phyloP scores from a whole-genome alignment of 106 monocot species.

The Hemerocallis citrina region DNA sequence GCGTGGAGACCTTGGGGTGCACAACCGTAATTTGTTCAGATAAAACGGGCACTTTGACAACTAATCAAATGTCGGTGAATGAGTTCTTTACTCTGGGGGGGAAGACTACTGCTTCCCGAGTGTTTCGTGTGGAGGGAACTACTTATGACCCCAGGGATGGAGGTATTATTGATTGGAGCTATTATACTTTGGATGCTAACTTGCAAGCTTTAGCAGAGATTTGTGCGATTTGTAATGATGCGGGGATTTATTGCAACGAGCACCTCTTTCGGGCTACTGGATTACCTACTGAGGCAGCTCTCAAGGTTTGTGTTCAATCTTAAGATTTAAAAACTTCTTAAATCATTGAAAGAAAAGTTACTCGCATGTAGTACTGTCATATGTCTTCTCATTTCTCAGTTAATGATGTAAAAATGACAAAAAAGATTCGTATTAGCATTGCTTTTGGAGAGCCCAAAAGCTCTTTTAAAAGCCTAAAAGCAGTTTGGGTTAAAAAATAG shows the following conservation, averaged over 20 bases:
- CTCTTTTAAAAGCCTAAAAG: too few species aligned
- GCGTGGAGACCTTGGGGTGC: conserved; percentile 84
- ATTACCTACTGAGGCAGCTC: conserved; percentile 80
- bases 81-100: conserved; percentile 64
- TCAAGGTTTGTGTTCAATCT: conserved; percentile 36
- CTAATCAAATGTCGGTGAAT: conserved; percentile 83
- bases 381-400: too few species aligned
- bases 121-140: conserved; percentile 64
- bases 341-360: too few species aligned
- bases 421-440: too few species aligned
- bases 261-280: conserved; percentile 51
- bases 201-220: conserved; percentile 49
- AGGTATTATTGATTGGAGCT: conserved; percentile 47
- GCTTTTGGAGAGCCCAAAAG: too few species aligned
- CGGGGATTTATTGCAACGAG: conserved; percentile 39
- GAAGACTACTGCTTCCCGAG: conserved; percentile 13
- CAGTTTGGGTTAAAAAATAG: too few species aligned
- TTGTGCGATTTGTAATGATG: conserved; percentile 81
- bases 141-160: conserved; percentile 76
- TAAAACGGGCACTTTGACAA: conserved; percentile 80
- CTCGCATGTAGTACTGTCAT: too few species aligned
- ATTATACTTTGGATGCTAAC: conserved; percentile 48
- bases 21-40: conserved; percentile 89
- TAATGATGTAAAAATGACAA: too few species aligned
- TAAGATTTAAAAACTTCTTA: background rate